A percentile compares a stretch with the other conserved stretches of the same genome.
phyloP scores from a whole-genome alignment of 805 yeast species.

The Sugiyamaella boreocaroliniensis region DNA sequence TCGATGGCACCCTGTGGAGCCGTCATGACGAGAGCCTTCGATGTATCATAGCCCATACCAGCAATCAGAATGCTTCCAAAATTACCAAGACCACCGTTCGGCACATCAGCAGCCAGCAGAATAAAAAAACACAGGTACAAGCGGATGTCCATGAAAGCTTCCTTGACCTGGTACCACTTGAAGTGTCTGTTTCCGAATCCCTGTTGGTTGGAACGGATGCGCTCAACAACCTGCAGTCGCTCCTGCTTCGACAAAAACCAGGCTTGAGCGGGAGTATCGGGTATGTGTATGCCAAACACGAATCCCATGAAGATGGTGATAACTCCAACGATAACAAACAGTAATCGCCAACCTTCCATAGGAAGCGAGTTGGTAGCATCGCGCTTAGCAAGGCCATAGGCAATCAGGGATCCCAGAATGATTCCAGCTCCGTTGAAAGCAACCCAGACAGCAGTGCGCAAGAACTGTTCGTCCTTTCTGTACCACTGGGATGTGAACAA shows the following conservation, averaged over 20 bases:
- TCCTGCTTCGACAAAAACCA: slow-evolving; percentile 42
- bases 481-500: slow-evolving; percentile 55
- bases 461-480: slow-evolving; percentile 41
- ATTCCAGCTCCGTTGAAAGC: slow-evolving; percentile 40
- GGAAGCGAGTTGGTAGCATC: slow-evolving; percentile 14
- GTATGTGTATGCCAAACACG: slow-evolving; percentile 25
- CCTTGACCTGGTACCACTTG: slow-evolving; percentile 47
- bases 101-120: slow-evolving; percentile 36
- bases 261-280: slow-evolving; percentile 46
- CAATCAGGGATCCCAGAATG: slow-evolving; percentile 42
- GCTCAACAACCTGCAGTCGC: slow-evolving; percentile 41
- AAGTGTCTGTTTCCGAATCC: slow-evolving; percentile 52
- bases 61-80: slow-evolving; percentile 41
- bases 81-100: slow-evolving; percentile 48
- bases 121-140: slow-evolving; percentile 42
- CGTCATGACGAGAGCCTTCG: slow-evolving; percentile 31
- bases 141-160: slow-evolving; percentile 43
- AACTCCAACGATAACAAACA: slow-evolving; percentile 51
- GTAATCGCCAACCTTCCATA: slow-evolving; percentile 44
- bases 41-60: slow-evolving; percentile 22
- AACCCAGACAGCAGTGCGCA: slow-evolving; percentile 39
- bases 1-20: slow-evolving; percentile 32
- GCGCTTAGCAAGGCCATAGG: slow-evolving; percentile 38
- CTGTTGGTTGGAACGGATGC: slow-evolving; percentile 47
- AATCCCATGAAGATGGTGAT: slow-evolving; percentile 39